Evolutionary conservation across 2,329 filamentous ascomycete species (phyloP), one percentile per base, ranked within the genome.

Genomic region (Geosmithia putterillii): DNA sequence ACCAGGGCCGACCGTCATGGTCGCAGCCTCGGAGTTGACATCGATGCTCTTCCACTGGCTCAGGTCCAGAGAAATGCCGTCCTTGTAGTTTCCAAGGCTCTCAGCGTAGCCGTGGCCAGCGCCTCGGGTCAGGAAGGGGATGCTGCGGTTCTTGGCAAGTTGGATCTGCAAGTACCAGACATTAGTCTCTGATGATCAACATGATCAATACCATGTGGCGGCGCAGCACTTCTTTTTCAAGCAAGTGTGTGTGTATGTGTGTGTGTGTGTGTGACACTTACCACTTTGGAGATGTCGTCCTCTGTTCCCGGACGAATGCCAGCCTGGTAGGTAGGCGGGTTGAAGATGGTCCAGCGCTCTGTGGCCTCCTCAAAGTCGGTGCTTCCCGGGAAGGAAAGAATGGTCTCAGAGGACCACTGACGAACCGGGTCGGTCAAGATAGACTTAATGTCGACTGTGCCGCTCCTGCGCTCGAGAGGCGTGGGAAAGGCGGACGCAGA

Each of bases 181-280:
- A 32, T 32, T 32, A 32, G 28, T 12, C 10, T 32, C 15, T 32
- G 10, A 32, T n/a, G 5, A 6, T 12, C 6, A 32, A 32, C 6
- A 32, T 7, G 28, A 32, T n/a, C n/a, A n/a, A n/a, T n/a, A n/a
- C n/a, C n/a, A n/a, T n/a, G n/a, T n/a, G n/a, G n/a, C n/a, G n/a
- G n/a, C n/a, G n/a, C n/a, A n/a, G n/a, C n/a, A n/a, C n/a, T n/a
- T n/a, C n/a, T n/a, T n/a, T n/a, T n/a, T n/a, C n/a, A n/a, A n/a
- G n/a, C n/a, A n/a, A n/a, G n/a, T n/a, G n/a, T n/a, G n/a, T n/a
- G n/a, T n/a, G n/a, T n/a, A n/a, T 32, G 4, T 12, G 2, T 23
- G 14, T 71, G 14, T 39, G 7, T 34, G 12, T 18, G 15, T 3
- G 7, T 14, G n/a, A 2, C 10, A 39, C 38, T 3, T 39, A 39